A percentile compares a stretch with the other conserved stretches of the same genome.
phyloP scores from a whole-genome alignment of 1,284 basidiomycete species.

The Megacollybia platyphylla region DNA sequence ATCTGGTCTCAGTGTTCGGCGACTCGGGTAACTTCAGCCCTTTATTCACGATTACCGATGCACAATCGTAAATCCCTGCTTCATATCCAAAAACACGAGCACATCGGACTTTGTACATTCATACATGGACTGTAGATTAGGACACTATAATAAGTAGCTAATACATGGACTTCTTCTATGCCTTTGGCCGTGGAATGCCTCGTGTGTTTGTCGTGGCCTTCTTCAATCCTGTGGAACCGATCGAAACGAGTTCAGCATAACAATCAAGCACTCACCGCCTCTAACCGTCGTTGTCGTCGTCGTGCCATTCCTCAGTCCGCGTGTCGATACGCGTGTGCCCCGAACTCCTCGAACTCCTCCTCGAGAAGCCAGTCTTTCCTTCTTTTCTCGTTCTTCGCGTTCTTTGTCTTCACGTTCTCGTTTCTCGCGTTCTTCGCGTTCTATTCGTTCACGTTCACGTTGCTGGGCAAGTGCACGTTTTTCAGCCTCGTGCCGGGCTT shows the following conservation, averaged over 20 bases:
- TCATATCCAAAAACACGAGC: not conserved
- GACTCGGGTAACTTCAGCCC: constrained; percentile 1
- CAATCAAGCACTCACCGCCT: not conserved
- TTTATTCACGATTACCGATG: not conserved
- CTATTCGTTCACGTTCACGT: constrained; percentile 34
- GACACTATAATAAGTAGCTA: not conserved
- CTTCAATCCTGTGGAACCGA: not conserved
- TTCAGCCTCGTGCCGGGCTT: constrained; percentile 32
- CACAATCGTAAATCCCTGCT: not conserved
- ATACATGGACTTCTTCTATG: not conserved
- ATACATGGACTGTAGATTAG: not conserved
- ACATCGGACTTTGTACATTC: not conserved
- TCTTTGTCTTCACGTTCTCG: constrained; percentile 33
- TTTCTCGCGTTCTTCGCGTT: constrained; percentile 38
- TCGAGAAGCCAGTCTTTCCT: constrained; percentile 18
- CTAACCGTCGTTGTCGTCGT: constrained; percentile 11
- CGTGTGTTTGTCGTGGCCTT: not conserved
- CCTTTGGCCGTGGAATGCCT: not conserved
- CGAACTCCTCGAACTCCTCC: constrained; percentile 41
- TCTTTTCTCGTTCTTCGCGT: constrained; percentile 26
- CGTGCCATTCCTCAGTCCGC: constrained; percentile 20
- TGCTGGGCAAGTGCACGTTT: constrained; percentile 30
- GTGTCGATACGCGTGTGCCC: constrained; percentile 37
- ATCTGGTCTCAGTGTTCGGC: not conserved
- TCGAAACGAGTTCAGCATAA: not conserved